Conservation (phyloP, 352 stramenopile genomes). For the Pythium sukuiense region DNA sequence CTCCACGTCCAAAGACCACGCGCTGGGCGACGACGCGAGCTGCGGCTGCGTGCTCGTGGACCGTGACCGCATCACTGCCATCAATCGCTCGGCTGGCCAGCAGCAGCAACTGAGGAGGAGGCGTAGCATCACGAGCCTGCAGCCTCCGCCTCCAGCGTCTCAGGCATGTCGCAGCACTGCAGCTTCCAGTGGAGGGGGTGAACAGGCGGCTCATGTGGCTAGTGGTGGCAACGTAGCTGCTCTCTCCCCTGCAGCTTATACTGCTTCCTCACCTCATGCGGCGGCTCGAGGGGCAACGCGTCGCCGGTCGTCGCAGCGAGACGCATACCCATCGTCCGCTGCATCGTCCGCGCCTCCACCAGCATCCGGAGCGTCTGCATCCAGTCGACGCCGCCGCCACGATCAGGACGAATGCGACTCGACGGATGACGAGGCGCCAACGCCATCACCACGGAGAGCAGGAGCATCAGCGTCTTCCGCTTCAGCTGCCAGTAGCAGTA, state of each 20-base stretch:
- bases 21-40: constrained; percentile 52
- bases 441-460: background rate
- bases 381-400: background rate
- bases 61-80: constrained; percentile 48
- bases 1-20: constrained; percentile 74
- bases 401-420: constrained; percentile 33
- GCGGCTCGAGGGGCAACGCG: background rate
- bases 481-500: background rate
- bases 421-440: constrained; percentile 31
- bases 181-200: background rate
- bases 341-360: background rate
- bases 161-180: background rate
- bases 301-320: constrained; percentile 8
- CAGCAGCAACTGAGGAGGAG: constrained; percentile 33
- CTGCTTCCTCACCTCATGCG: background rate
- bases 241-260: background rate
- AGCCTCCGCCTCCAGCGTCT: background rate
- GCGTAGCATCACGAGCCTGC: constrained; percentile 29
- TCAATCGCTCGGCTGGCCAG: constrained; percentile 45
- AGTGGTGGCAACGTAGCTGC: background rate
- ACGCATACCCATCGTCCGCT: background rate
- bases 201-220: background rate
- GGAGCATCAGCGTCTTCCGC: background rate
- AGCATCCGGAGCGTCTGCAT: background rate
- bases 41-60: constrained; percentile 73